phyloP scores from a whole-genome alignment of 768 basidiomycete genomes.

The Trametes coccinea region DNA sequence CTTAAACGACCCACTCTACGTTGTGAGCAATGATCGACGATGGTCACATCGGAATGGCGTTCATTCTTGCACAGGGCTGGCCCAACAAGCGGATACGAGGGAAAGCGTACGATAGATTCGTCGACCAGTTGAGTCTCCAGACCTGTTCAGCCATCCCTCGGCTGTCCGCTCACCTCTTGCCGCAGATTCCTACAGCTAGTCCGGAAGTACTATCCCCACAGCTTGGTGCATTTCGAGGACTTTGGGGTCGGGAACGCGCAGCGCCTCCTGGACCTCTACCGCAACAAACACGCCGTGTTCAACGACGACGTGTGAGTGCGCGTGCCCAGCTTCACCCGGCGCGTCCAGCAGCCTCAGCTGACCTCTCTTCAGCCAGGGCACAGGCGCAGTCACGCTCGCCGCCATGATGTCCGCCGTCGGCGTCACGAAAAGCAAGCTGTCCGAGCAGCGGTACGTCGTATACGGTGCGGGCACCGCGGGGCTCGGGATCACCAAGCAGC shows the following conservation, averaged over 20 bases:
- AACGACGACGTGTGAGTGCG: slow-evolving; percentile 78
- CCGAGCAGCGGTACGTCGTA: slow-evolving; percentile 75
- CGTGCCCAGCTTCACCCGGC: background rate
- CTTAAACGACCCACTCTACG: slow-evolving; percentile 63
- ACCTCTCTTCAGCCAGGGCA: slow-evolving; percentile 55
- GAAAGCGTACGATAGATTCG: slow-evolving; percentile 71
- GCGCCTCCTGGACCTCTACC: slow-evolving; percentile 61
- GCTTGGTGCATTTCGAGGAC: slow-evolving; percentile 82
- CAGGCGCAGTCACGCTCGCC: slow-evolving; percentile 74
- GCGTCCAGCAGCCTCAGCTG: background rate
- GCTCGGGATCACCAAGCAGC: slow-evolving; percentile 72
- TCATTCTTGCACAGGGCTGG: slow-evolving; percentile 57
- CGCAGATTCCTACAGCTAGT: slow-evolving; percentile 76
- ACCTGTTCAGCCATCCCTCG: background rate
- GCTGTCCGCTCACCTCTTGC: background rate
- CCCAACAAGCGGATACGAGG: slow-evolving; percentile 68
- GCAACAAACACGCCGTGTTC: slow-evolving; percentile 65
- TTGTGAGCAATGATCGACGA: slow-evolving; percentile 38
- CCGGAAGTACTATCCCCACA: slow-evolving; percentile 64
- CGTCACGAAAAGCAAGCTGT: slow-evolving; percentile 61
- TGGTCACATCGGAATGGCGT: background rate
- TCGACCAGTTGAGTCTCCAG: slow-evolving; percentile 58
- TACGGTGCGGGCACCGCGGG: slow-evolving; percentile 85
- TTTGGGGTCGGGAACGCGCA: slow-evolving; percentile 81
- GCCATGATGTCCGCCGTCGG: slow-evolving; percentile 68